Base-by-base conservation (phyloP, 495 filamentous ascomycete species). In the Xylaria nigripes region DNA sequence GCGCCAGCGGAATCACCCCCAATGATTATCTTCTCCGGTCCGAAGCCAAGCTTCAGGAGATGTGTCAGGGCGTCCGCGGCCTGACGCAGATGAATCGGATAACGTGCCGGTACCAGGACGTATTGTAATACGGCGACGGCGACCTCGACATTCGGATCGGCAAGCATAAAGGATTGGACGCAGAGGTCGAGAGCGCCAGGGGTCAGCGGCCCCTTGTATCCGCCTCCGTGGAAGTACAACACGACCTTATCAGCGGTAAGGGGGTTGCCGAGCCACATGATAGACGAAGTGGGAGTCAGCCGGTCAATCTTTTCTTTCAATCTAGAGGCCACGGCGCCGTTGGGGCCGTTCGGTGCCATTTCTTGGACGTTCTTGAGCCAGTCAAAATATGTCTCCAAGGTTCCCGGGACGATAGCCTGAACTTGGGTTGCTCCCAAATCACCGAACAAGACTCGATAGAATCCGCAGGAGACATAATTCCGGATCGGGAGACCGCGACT, bases 151-250 rank as follows among this genome's bases (percentile, higher is more conserved):
- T 55, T 8, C 18, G 40, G 44, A 6, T 45, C 49, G 3, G 66
- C 55, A 3, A 54, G 50, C 13, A 70, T 25, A 25, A 62, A 70
- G 0, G 66, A 45, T 12, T 57, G 54, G 16, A 57, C 24, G 30
- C 64, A 67, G 56, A 59, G 64, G 22, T 68, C 59, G 3, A 70
- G 34, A 30, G 69, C 64, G 0, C 62, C 66, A 0, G 45, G 24
- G 10, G 25, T 15, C 24, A 59, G 21, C 15, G 68, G 64, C 6
- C 49, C 44, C 12, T 56, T 42, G 47, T 68, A 70, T 5, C 64
- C 68, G 24, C 68, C 68, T 12, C 68, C 68, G 51, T 70, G 68
- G 44, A 70, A 53, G 48, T 64, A 69, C 43, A 59, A 56, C n/a
- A 70, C 68, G 27, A 69, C 49, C 34, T 69, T 69, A 9, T 50